Evolutionary conservation across 139 green algal genomes (phyloP), one percentile per base, ranked within the genome.

Genomic region (Closterium sp.): DNA sequence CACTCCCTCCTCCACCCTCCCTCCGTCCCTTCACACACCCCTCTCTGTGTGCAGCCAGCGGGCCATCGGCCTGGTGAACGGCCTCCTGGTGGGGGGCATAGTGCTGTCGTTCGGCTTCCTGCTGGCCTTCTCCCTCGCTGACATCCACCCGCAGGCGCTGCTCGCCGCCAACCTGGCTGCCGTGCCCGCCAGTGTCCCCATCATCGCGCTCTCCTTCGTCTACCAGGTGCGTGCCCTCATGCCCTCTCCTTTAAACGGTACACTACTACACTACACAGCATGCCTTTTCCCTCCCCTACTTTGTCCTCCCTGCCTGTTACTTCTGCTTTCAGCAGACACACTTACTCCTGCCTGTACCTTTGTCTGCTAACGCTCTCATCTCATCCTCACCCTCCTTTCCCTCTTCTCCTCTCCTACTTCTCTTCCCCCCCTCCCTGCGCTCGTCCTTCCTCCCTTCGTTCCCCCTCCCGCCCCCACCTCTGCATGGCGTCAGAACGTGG

Each of bases 141-240:
- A 66, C 33, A 76, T 89, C 12, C 31, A 90, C 10, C 85, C 85
- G 4, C 31, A 87, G 21, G 31, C 66, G 4, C 90, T 93, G 31
- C 31, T 84, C 0, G 38, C 87, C 0, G 93, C 94, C 28, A 81
- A 98, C 93, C 97, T 95, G 94, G 87, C 55, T 1, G 95, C 94
- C 1, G 92, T 98, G 9, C 94, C 95, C 1, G 88, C 87, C 35
- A 96, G 95, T 6, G 69, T 98, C 16, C 96, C 97, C 1, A 95
- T 97, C 16, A 91, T 98, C 7, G 94, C 95, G 10, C 91, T 95
- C 8, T 90, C 90, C 43, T 94, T 94, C 76, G 91, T 93, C 32
- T 95, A 94, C 88, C 91, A 94, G 12, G 89, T 92, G 89, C 30
- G 88, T 81, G 81, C 81, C 21, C 81, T 33, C 64, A 16, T 88